Evolutionary conservation across 129 eudicot species (phyloP), one percentile per base, ranked within the genome.

Genomic region (Rutidosis leptorrhynchoides): DNA sequence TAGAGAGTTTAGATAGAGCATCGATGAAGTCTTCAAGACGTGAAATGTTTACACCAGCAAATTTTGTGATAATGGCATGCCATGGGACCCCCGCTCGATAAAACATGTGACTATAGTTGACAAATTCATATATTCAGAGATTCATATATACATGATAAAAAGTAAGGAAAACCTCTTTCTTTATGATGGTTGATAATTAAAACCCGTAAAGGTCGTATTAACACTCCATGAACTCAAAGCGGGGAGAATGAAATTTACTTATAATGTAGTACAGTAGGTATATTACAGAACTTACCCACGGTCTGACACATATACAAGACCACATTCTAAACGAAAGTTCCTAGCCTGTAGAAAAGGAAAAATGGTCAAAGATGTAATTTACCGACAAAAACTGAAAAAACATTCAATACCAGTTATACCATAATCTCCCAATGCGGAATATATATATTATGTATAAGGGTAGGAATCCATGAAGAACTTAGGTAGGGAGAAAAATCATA

Each of bases 241-340:
- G 42, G 62, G 33, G 60, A 71, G 33, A 33, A 25, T 3, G 24
- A 35, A 51, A 3, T 24, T 29, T 54, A 15, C 43, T 35, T 12
- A 4, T 23, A 26, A 22, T n/a, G n/a, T n/a, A n/a, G n/a, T n/a
- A n/a, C n/a, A n/a, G n/a, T n/a, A n/a, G 26, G 25, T 40, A 26
- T 54, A 25, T 40, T 52, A 30, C 8, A 52, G 60, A 64, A 57
- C 81, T 67, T 86, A 93, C 98, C 98, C 96, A 65, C 88, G 96
- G 65, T 93, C 98, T 27, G 96, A 80, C 60, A 93, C 92, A 72
- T 93, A 93, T 45, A 93, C 98, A 80, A 88, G 90, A 78, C 98
- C 98, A 79, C 96, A 88, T 14, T 74, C 84, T 71, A 93, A 93
- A 28, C 96, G 92, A 62, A 93, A 93, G 82, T 88, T 92, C 61